Conservation (phyloP, 768 basidiomycete genomes). For the Glaciozyma antarctica region DNA sequence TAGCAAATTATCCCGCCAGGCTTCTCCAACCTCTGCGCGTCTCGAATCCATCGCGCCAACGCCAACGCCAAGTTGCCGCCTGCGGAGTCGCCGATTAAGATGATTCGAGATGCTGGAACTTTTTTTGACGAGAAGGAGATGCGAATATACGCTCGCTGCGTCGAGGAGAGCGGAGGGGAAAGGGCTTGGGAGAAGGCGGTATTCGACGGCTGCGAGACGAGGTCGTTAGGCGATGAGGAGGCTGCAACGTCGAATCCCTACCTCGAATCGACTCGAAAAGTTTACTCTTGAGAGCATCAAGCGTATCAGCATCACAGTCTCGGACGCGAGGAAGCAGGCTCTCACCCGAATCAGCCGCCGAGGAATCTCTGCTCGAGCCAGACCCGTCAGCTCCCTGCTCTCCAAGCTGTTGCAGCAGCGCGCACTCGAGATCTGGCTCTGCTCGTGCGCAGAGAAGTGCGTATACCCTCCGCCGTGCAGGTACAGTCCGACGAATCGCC, state of each 20-base stretch:
- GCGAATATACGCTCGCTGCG: slow-evolving; percentile 61
- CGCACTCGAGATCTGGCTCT: slow-evolving; percentile 25
- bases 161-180: slow-evolving; percentile 72
- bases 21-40: slow-evolving; percentile 8
- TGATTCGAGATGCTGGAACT: slow-evolving; percentile 54
- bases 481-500: slow-evolving; percentile 37
- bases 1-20: slow-evolving; percentile 18
- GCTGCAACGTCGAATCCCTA: slow-evolving; percentile 2
- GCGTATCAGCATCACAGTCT: not conserved
- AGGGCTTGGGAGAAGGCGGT: slow-evolving; percentile 51
- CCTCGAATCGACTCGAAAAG: slow-evolving; percentile 7
- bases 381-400: not conserved
- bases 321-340: not conserved
- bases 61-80: slow-evolving; percentile 58
- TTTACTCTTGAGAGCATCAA: not conserved
- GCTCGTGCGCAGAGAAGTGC: slow-evolving; percentile 19
- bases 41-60: slow-evolving; percentile 37
- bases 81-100: slow-evolving; percentile 65
- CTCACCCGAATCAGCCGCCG: slow-evolving; percentile 30
- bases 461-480: slow-evolving; percentile 38
- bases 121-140: slow-evolving; percentile 52
- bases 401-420: not conserved
- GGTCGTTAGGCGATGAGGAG: not conserved
- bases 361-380: slow-evolving; percentile 14
- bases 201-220: slow-evolving; percentile 51